Evolutionary conservation across 2,329 filamentous ascomycete genomes (phyloP).

Genomic region (Corynespora cassiicola): DNA sequence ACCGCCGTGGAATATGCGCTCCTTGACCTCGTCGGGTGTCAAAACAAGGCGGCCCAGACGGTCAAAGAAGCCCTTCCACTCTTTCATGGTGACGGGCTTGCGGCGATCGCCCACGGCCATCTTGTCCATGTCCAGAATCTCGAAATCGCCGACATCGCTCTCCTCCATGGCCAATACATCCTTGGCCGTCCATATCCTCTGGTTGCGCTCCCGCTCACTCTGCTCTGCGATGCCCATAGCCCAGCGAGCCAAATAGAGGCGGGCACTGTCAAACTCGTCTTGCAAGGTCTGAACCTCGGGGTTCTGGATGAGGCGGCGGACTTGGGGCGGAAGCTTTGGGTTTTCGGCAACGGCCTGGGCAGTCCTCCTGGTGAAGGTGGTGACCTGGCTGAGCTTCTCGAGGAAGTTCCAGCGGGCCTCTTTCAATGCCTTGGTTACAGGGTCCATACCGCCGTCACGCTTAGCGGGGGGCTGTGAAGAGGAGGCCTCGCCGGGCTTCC

Average conservation of each 20-base stretch:
- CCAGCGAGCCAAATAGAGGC: constrained; percentile 94
- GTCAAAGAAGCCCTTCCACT: constrained; percentile 95
- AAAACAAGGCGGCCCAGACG: constrained; percentile 76
- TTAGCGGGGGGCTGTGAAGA: constrained; percentile 36
- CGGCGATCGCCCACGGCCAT: constrained; percentile 78
- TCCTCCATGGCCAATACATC: constrained; percentile 95
- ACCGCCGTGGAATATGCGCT: constrained; percentile 95
- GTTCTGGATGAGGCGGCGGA: constrained; percentile 83
- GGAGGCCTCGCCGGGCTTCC: constrained; percentile 24
- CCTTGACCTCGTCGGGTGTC: constrained; percentile 92
- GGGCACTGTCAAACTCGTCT: constrained; percentile 95
- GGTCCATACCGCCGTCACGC: constrained; percentile 82
- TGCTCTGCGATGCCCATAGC: constrained; percentile 99
- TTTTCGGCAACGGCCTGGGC: constrained; percentile 93
- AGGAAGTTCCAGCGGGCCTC: constrained; percentile 96
- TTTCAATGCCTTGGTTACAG: constrained; percentile 90
- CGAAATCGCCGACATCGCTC: constrained; percentile 93
- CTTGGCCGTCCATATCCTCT: constrained; percentile 89
- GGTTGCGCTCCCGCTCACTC: constrained; percentile 83
- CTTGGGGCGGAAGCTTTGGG: constrained; percentile 86
- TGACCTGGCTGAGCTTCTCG: constrained; percentile 96
- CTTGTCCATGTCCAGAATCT: constrained; percentile 82
- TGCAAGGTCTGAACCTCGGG: constrained; percentile 94
- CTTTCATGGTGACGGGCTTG: constrained; percentile 77
- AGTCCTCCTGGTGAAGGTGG: constrained; percentile 90